These are phyloP conservation scores for Cutaneotrichosporon mucoides DNA, from an alignment of 1,284 basidiomycete genomes.

Conservation along the genomic window DNA sequence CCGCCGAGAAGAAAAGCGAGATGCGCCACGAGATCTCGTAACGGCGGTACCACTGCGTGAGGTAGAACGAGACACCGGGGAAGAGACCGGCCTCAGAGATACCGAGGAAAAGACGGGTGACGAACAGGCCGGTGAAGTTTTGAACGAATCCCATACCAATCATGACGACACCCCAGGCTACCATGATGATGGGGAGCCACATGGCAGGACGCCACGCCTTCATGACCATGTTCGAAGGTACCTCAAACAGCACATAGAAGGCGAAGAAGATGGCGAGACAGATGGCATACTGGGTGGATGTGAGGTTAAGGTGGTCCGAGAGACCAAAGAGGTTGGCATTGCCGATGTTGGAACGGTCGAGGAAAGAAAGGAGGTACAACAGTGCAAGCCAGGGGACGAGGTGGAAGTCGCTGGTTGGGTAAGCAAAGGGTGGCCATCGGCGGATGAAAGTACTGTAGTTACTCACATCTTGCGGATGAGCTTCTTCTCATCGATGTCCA, in stretches of 20 bases:
- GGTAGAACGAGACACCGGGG: slow-evolving; percentile 40
- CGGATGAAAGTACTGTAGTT: neutral
- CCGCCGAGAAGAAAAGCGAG: slow-evolving; percentile 45
- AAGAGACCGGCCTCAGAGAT: slow-evolving; percentile 42
- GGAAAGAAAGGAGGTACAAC: slow-evolving; percentile 55
- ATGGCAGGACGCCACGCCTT: slow-evolving; percentile 33
- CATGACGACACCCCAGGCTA: slow-evolving; percentile 50
- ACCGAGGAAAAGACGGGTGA: slow-evolving; percentile 37
- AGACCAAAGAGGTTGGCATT: slow-evolving; percentile 31
- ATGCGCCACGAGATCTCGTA: slow-evolving; percentile 42
- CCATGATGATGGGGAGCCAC: slow-evolving; percentile 37
- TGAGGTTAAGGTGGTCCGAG: slow-evolving; percentile 23
- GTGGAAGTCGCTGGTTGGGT: slow-evolving; percentile 22
- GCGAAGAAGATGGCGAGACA: slow-evolving; percentile 44
- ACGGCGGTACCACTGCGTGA: slow-evolving; percentile 42
- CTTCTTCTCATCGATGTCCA: slow-evolving; percentile 10
- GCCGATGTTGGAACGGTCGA: slow-evolving; percentile 7
- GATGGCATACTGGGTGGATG: slow-evolving; percentile 26
- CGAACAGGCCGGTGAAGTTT: slow-evolving; percentile 42
- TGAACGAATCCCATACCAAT: slow-evolving; percentile 47
- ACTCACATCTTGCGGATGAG: slow-evolving; percentile 19
- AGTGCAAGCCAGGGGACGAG: slow-evolving; percentile 48
- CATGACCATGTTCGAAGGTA: slow-evolving; percentile 61
- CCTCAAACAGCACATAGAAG: slow-evolving; percentile 44
- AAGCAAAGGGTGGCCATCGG: neutral